phyloP scores from a whole-genome alignment of 108 stramenopile genomes.

The Epithemia pelagica region DNA sequence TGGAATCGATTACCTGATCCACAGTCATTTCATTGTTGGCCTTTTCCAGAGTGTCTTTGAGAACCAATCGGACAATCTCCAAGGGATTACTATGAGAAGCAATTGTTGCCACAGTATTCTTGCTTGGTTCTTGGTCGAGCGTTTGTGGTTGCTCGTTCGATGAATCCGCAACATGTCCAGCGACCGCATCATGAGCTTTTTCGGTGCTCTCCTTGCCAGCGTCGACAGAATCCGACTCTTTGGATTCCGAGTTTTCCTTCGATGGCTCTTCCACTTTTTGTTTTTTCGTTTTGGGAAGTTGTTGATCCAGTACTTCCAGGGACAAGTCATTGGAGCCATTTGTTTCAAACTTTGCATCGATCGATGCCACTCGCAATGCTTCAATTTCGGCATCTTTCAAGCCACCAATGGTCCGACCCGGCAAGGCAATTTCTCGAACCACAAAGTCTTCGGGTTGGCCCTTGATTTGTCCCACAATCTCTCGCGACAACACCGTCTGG shows the following conservation, averaged over 20 bases:
- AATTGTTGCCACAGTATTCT: too few species aligned
- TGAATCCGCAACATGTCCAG: background rate
- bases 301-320: background rate
- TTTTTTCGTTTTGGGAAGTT: background rate
- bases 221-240: background rate
- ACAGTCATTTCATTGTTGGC: background rate
- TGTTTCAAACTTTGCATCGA: background rate
- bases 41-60: background rate
- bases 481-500: slow-evolving; percentile 38
- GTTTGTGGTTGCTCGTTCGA: background rate
- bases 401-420: slow-evolving; percentile 8
- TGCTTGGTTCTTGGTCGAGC: background rate
- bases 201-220: background rate
- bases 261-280: background rate
- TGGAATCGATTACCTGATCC: background rate
- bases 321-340: background rate
- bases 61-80: background rate
- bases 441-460: slow-evolving; percentile 65
- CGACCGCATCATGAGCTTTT: background rate
- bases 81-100: background rate
- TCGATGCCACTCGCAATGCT: background rate
- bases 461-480: slow-evolving; percentile 66
- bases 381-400: slow-evolving; percentile 3
- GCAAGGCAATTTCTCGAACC: slow-evolving; percentile 61
- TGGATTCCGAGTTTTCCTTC: background rate